Percentiles rank a stretch among this genome's conserved stretches.
These are phyloP conservation scores for Barbatosphaeria neglecta DNA, from an alignment of 495 filamentous ascomycete species.

Conservation along the genomic window DNA sequence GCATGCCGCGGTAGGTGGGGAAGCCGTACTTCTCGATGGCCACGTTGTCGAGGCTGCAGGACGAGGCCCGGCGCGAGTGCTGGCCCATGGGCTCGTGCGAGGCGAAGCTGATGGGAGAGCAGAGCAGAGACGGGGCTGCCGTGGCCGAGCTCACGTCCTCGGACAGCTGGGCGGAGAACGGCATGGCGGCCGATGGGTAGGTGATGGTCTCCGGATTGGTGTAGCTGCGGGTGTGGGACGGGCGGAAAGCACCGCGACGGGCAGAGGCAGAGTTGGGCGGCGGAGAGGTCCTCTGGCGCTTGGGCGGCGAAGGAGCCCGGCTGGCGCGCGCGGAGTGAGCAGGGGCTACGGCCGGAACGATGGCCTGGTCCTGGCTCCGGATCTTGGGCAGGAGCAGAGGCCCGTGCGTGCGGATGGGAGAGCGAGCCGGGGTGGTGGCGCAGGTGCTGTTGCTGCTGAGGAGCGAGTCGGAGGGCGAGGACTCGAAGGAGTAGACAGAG, in stretches of 20 bases:
- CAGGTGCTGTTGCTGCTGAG: conserved; percentile 39
- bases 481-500: conserved; percentile 48
- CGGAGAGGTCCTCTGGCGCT: conserved; percentile 27
- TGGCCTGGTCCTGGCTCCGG: conserved; percentile 69
- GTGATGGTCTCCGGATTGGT: conserved; percentile 52
- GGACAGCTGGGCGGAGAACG: conserved; percentile 25
- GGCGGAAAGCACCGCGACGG: conserved; percentile 26
- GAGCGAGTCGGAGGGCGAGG: conserved; percentile 62
- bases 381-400: conserved; percentile 80
- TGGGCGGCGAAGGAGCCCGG: conserved; percentile 19
- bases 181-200: conserved; percentile 30
- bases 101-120: conserved; percentile 58
- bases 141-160: conserved; percentile 23
- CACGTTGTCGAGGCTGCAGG: conserved; percentile 55
- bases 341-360: conserved; percentile 22
- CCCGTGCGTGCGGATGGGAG: conserved; percentile 69
- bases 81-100: conserved; percentile 26
- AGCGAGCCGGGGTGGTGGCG: conserved; percentile 59
- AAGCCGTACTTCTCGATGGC: conserved; percentile 60
- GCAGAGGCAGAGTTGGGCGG: conserved; percentile 11
- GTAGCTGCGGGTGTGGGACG: conserved; percentile 49
- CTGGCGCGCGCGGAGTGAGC: neutral
- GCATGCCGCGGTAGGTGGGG: conserved; percentile 70
- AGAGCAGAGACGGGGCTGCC: conserved; percentile 32
- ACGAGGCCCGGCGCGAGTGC: conserved; percentile 52